Percentiles rank a stretch among this genome's conserved stretches.
Evolutionary conservation across 192 early-diverging fungal genomes (phyloP).

Genomic region (Thamnidium elegans): DNA sequence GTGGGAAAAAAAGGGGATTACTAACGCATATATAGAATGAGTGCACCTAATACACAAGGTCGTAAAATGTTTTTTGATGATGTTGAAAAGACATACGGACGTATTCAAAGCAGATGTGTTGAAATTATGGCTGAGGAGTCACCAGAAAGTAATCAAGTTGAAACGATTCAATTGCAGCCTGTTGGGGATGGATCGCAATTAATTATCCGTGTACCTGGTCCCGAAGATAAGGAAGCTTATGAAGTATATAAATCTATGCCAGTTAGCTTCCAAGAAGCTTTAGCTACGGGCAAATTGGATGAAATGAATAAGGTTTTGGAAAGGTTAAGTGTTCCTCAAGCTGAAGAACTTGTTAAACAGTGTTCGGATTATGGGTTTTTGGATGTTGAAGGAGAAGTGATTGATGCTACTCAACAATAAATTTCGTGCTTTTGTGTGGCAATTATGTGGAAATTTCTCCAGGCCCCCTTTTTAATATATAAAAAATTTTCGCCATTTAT

Average conservation of each 20-base stretch:
- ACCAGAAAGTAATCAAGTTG: conserved; percentile 41
- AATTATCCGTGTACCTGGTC: conserved; percentile 62
- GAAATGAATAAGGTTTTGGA: conserved; percentile 82
- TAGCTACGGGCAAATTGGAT: conserved; percentile 73
- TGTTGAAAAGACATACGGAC: conserved; percentile 79
- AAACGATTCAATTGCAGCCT: conserved; percentile 72
- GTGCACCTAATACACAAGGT: conserved; percentile 52
- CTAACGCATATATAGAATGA: conserved; percentile 28
- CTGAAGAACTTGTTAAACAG: conserved; percentile 70
- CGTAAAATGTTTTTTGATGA: conserved; percentile 82
- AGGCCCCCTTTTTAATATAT: too few relatives aligned
- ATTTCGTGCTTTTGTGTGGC: too few relatives aligned
- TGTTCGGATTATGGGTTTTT: conserved; percentile 74
- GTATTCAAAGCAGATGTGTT: conserved; percentile 73
- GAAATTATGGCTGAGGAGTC: conserved; percentile 53
- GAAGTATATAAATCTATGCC: conserved; percentile 74
- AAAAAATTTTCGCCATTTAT: too few relatives aligned
- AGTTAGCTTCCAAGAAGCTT: conserved; percentile 66
- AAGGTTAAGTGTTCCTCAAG: conserved; percentile 63
- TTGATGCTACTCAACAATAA: conserved; percentile 18
- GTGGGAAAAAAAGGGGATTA: not conserved
- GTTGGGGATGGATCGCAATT: conserved; percentile 68
- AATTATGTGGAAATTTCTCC: too few relatives aligned
- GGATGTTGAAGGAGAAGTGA: conserved; percentile 30
- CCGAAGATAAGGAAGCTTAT: conserved; percentile 50